Percentiles rank a stretch among this genome's conserved stretches.
Conservation (phyloP, 768 basidiomycete genomes). For the Macrolepiota albuminosa region DNA sequence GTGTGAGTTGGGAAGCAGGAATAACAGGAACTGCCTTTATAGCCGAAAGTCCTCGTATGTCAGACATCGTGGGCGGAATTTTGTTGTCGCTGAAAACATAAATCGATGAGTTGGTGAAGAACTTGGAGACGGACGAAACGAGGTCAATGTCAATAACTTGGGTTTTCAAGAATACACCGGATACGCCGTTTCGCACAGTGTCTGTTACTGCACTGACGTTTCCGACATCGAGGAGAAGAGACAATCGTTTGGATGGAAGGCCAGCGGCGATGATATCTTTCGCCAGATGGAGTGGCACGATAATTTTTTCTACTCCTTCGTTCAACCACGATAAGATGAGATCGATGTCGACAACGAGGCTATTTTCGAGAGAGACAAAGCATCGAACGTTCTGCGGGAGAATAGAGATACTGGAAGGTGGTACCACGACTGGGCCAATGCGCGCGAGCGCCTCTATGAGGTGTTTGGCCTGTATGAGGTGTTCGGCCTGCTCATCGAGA, state of each 20-base stretch:
- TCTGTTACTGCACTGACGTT: conserved; percentile 74
- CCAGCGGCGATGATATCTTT: conserved; percentile 57
- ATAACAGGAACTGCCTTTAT: conserved; percentile 66
- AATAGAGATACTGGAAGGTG: conserved; percentile 25
- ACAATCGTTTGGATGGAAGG: conserved; percentile 66
- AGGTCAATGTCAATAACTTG: conserved; percentile 68
- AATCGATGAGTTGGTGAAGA: conserved; percentile 61
- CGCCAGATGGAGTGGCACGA: conserved; percentile 63
- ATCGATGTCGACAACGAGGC: conserved; percentile 42
- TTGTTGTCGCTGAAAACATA: conserved; percentile 51
- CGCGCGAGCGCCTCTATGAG: conserved; percentile 62
- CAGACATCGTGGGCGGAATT: conserved; percentile 50
- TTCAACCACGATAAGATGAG: conserved; percentile 66
- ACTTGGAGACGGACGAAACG: conserved; percentile 70
- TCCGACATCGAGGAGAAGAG: conserved; percentile 71
- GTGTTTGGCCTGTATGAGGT: conserved; percentile 43
- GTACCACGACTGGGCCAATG: conserved; percentile 72
- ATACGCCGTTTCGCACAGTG: conserved; percentile 65
- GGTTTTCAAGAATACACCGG: conserved; percentile 78
- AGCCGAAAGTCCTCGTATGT: conserved; percentile 55
- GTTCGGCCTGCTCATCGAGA: conserved; percentile 42
- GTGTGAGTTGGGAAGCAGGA: conserved; percentile 65
- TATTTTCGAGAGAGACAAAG: conserved; percentile 55
- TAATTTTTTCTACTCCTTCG: conserved; percentile 73
- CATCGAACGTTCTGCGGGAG: conserved; percentile 31